phyloP scores from a whole-genome alignment of 345 rosid species.

The Camelina sativa region DNA sequence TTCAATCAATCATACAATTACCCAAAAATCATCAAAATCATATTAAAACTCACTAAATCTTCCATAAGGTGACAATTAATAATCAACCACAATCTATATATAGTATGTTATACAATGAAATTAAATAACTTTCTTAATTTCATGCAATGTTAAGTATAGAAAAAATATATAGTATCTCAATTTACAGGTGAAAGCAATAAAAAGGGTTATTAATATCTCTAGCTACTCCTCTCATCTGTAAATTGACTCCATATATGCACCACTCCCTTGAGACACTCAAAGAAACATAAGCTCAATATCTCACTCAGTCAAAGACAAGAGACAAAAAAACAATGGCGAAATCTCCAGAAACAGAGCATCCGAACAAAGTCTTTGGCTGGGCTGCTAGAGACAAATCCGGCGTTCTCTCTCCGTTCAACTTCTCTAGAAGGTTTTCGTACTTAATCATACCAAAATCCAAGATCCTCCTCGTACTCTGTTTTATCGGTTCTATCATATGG shows the following conservation, averaged over 20 bases:
- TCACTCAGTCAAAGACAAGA: constrained; percentile 35
- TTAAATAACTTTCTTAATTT: neutral
- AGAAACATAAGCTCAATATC: constrained; percentile 15
- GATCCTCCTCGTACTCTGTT: constrained; percentile 16
- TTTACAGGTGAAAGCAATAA: constrained; percentile 14
- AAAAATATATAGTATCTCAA: neutral
- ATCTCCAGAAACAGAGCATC: constrained; percentile 67
- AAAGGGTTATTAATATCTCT: constrained; percentile 19
- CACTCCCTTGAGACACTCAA: neutral
- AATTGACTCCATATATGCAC: constrained; percentile 26
- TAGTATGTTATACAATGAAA: neutral
- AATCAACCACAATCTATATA: neutral
- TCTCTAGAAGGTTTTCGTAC: constrained; percentile 73
- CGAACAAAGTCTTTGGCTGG: constrained; percentile 77
- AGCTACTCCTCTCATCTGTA: constrained; percentile 23
- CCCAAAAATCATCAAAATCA: too few relatives aligned
- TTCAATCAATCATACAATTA: too few relatives aligned
- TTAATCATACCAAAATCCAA: neutral
- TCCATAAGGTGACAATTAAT: neutral
- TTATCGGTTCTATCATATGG: neutral
- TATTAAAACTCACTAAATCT: too few relatives aligned
- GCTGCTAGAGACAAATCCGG: constrained; percentile 82
- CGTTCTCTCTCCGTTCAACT: constrained; percentile 68
- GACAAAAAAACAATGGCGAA: constrained; percentile 53
- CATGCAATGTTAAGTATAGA: neutral